Evolutionary conservation across 2,329 filamentous ascomycete species (phyloP).

Genomic region (Trichophyton schoenleinii): DNA sequence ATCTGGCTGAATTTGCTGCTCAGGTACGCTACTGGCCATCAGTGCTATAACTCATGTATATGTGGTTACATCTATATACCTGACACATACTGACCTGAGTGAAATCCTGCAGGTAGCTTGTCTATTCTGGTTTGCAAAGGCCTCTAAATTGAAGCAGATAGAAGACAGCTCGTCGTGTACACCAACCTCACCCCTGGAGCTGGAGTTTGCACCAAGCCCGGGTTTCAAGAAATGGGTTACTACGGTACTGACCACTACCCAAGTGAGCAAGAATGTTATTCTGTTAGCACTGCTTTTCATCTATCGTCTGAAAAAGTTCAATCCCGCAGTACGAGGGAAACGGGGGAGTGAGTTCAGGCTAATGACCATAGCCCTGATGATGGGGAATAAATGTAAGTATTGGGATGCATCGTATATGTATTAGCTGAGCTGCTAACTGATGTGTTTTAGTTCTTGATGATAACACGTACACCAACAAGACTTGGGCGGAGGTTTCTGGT

Average conservation of each 20-base stretch:
- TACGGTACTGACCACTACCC: slow-evolving; percentile 79
- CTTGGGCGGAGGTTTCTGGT: slow-evolving; percentile 93
- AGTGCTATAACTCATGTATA: neutral
- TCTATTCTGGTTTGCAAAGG: slow-evolving; percentile 93
- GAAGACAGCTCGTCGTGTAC: slow-evolving; percentile 43
- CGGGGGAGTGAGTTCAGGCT: slow-evolving; percentile 87
- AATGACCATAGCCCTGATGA: slow-evolving; percentile 88
- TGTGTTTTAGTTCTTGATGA: slow-evolving; percentile 64
- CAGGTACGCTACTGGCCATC: slow-evolving; percentile 43
- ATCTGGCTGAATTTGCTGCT: slow-evolving; percentile 68
- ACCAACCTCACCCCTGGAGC: slow-evolving; percentile 43
- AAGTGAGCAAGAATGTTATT: slow-evolving; percentile 93
- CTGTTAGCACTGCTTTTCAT: slow-evolving; percentile 83
- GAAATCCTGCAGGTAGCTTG: slow-evolving; percentile 61
- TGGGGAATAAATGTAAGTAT: slow-evolving; percentile 82
- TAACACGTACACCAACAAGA: slow-evolving; percentile 99
- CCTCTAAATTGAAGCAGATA: slow-evolving; percentile 62
- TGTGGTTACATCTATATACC: neutral
- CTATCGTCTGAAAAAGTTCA: slow-evolving; percentile 80
- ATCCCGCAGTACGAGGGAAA: slow-evolving; percentile 78
- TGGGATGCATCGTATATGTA: neutral
- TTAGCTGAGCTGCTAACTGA: neutral
- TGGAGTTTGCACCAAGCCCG: slow-evolving; percentile 61
- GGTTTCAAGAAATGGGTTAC: slow-evolving; percentile 91
- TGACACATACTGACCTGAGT: neutral